Evolutionary conservation across 495 filamentous ascomycete species (phyloP).

Genomic region (Neurospora sp.): DNA sequence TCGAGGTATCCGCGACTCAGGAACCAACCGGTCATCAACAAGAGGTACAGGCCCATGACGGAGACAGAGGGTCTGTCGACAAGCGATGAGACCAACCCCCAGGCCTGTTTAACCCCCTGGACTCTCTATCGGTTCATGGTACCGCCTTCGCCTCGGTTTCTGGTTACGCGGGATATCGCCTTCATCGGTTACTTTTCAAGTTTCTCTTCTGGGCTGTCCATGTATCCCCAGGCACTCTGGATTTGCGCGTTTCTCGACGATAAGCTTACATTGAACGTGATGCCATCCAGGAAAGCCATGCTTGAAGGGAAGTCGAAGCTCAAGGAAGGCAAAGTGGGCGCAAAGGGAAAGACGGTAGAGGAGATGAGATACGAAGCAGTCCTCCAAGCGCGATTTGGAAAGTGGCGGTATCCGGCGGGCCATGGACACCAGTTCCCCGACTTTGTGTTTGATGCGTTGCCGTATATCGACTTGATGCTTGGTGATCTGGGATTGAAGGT

Average conservation of each 20-base stretch:
- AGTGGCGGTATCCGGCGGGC: conserved; percentile 58
- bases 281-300: conserved; percentile 4
- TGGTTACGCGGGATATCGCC: conserved; percentile 49
- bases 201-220: conserved; percentile 50
- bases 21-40: conserved; percentile 33
- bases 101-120: conserved; percentile 29
- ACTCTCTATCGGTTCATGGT: conserved; percentile 61
- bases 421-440: conserved; percentile 55
- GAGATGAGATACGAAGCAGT: conserved; percentile 44
- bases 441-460: conserved; percentile 64
- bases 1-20: conserved; percentile 53
- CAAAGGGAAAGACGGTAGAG: conserved; percentile 14
- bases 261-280: conserved; percentile 16
- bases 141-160: conserved; percentile 43
- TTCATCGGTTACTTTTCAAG: conserved; percentile 57
- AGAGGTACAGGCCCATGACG: conserved; percentile 32
- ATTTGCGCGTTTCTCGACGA: conserved; percentile 50
- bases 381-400: conserved; percentile 56
- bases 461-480: conserved; percentile 68
- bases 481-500: conserved; percentile 49
- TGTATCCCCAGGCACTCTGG: conserved; percentile 66
- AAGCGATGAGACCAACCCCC: conserved; percentile 24
- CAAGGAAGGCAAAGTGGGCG: not conserved
- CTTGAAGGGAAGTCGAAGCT: not conserved
- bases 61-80: conserved; percentile 24